These are phyloP conservation scores for Phoma sp. DNA, from an alignment of 2,329 filamentous ascomycete species.

Conservation along the genomic window DNA sequence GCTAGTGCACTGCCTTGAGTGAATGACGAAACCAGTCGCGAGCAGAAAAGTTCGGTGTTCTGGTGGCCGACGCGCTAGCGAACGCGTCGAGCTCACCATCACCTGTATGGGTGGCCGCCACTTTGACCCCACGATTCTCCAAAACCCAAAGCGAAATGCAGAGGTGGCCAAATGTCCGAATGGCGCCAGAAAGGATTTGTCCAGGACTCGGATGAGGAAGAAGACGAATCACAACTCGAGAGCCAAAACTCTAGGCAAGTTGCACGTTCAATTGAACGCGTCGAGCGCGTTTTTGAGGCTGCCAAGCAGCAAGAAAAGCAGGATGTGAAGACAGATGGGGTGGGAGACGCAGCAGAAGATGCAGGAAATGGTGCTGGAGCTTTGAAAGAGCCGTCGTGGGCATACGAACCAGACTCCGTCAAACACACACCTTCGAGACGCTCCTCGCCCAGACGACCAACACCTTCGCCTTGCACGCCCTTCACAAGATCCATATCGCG, in stretches of 20 bases:
- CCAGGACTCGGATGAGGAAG: slow-evolving; percentile 59
- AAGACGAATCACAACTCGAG: slow-evolving; percentile 43
- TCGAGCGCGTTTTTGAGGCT: slow-evolving; percentile 27
- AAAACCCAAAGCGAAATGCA: slow-evolving; percentile 41
- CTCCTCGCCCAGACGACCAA: slow-evolving; percentile 18
- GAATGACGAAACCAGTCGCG: slow-evolving; percentile 26
- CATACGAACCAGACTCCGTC: neutral
- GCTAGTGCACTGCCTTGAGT: neutral
- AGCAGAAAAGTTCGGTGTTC: slow-evolving; percentile 24
- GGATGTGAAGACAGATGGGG: neutral
- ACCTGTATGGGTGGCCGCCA: slow-evolving; percentile 22
- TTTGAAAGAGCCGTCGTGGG: neutral
- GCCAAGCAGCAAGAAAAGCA: neutral
- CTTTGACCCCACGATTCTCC: slow-evolving; percentile 25
- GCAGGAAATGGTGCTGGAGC: neutral
- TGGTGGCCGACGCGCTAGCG: slow-evolving; percentile 27
- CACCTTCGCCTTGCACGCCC: slow-evolving; percentile 30
- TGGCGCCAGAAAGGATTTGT: slow-evolving; percentile 59
- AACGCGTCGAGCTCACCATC: slow-evolving; percentile 11
- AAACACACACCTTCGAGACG: slow-evolving; percentile 9
- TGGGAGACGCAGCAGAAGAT: neutral
- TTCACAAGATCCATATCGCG: neutral
- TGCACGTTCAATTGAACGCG: slow-evolving; percentile 22
- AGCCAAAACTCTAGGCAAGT: slow-evolving; percentile 26
- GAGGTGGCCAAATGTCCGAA: slow-evolving; percentile 53